phyloP scores from a whole-genome alignment of 768 basidiomycete species.

The Amanita phalloides region DNA sequence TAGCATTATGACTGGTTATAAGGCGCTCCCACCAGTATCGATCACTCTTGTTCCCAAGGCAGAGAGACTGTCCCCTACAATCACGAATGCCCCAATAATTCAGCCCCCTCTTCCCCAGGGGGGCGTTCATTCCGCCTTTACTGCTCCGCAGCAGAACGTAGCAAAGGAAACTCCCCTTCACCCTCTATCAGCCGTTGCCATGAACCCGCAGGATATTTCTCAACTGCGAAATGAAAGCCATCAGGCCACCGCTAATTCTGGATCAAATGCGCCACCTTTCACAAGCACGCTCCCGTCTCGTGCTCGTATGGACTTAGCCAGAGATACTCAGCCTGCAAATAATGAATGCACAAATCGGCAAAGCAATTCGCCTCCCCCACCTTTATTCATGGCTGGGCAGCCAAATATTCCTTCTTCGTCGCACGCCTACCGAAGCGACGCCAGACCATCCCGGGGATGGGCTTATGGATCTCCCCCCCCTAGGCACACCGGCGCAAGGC shows the following conservation, averaged over 20 bases:
- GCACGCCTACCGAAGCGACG: background rate
- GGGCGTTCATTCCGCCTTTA: background rate
- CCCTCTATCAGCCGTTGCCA: background rate
- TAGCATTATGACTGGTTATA: background rate
- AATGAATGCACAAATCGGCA: background rate
- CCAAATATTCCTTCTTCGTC: background rate
- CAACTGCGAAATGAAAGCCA: background rate
- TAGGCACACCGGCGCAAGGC: background rate
- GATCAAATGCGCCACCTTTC: background rate
- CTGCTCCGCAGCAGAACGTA: background rate
- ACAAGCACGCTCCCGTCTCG: background rate
- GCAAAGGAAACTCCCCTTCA: background rate
- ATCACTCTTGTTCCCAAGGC: background rate
- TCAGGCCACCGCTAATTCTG: background rate
- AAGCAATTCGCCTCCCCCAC: background rate
- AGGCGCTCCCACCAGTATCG: background rate
- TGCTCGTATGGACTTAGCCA: background rate
- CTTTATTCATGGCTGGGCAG: background rate
- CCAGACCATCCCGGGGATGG: slow-evolving; percentile 3
- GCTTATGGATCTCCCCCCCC: background rate
- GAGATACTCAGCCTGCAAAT: background rate
- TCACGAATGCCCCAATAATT: background rate
- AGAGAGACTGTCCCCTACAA: background rate
- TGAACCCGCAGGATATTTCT: background rate
- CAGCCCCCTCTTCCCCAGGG: background rate